Evolutionary conservation across 2,329 filamentous ascomycete species (phyloP).

Genomic region (Alternaria sp.): DNA sequence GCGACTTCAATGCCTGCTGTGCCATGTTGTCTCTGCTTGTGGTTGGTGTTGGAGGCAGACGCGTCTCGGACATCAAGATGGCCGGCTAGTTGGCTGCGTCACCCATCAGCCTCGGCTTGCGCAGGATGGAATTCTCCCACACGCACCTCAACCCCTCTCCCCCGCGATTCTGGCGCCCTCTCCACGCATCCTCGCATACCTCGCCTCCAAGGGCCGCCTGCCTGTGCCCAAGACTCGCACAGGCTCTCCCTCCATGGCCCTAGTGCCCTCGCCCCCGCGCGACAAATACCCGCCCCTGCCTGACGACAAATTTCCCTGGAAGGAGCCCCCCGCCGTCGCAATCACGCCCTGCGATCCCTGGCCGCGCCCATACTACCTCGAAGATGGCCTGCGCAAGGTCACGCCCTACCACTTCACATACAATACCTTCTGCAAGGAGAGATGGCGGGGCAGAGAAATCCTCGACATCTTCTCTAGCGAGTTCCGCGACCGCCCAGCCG

Average conservation of each 20-base stretch:
- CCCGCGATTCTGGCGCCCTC: slow-evolving; percentile 56
- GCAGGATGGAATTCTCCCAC: slow-evolving; percentile 1
- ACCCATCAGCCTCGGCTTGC: slow-evolving; percentile 9
- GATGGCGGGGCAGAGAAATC: slow-evolving; percentile 83
- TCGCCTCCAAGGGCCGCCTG: slow-evolving; percentile 56
- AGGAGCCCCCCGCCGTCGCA: slow-evolving; percentile 56
- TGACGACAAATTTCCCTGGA: slow-evolving; percentile 47
- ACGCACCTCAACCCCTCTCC: slow-evolving; percentile 8
- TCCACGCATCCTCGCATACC: slow-evolving; percentile 58
- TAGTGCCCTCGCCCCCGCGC: slow-evolving; percentile 43
- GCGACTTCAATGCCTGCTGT: slow-evolving; percentile 57
- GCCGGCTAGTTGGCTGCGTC: background rate
- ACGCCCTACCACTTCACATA: slow-evolving; percentile 91
- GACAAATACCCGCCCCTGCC: slow-evolving; percentile 38
- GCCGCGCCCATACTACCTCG: slow-evolving; percentile 78
- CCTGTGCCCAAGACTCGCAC: slow-evolving; percentile 23
- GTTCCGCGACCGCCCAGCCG: slow-evolving; percentile 83
- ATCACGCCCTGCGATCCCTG: slow-evolving; percentile 60
- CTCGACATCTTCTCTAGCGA: slow-evolving; percentile 90
- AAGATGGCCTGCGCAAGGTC: slow-evolving; percentile 82
- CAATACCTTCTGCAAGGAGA: slow-evolving; percentile 91
- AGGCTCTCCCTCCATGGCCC: slow-evolving; percentile 52
- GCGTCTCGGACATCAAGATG: background rate
- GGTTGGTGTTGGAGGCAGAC: background rate
- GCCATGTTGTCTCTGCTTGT: slow-evolving; percentile 25